Evolutionary conservation across 108 stramenopile species (phyloP), one percentile per base, ranked within the genome.

Genomic region (Skeletonema costatum): DNA sequence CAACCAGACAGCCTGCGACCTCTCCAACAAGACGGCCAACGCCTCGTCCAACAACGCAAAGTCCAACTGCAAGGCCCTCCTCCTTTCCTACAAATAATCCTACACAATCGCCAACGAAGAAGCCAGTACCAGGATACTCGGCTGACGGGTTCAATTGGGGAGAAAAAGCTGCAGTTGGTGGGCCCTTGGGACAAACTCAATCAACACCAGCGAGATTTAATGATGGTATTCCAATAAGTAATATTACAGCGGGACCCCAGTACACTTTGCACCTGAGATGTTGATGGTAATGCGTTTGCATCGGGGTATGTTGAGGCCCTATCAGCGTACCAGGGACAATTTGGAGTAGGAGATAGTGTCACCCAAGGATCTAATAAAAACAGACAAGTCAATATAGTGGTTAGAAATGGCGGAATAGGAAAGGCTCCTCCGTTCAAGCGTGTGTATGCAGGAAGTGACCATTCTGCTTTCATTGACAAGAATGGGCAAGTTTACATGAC

Each of bases 401-500:
- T 50, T 4, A 13, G 7, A 33, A 66, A 51, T 41, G 64, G 31
- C 2, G 35, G 5, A 29, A 13, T 14, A 35, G 29, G 30, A n/a
- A 30, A 51, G 42, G 62, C 73, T 25, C 79, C 79, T 25, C 42
- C 32, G 29, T 80, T 81, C 70, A 64, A 81, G 17, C 48, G 56
- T 46, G 80, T 56, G 9, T 71, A 71, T 51, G 70, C 74, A 62
- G 80, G 74, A 13, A 65, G 60, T 8, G 74, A 75, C 35, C 80
- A 81, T 64, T 70, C 80, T 42, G 60, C 74, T 14, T 42, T 81
- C 6, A 38, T 81, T 31, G 80, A 81, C 38, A n/a, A 53, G 39
- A 21, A 46, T 63, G 80, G 80, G 21, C 61, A 64, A 25, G 70
- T 70, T 31, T 81, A 64, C 42, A 35, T 73, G 11, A 60, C 59